These are phyloP conservation scores for Sinapis alba DNA, from an alignment of 441 rosid species.

Conservation along the genomic window DNA sequence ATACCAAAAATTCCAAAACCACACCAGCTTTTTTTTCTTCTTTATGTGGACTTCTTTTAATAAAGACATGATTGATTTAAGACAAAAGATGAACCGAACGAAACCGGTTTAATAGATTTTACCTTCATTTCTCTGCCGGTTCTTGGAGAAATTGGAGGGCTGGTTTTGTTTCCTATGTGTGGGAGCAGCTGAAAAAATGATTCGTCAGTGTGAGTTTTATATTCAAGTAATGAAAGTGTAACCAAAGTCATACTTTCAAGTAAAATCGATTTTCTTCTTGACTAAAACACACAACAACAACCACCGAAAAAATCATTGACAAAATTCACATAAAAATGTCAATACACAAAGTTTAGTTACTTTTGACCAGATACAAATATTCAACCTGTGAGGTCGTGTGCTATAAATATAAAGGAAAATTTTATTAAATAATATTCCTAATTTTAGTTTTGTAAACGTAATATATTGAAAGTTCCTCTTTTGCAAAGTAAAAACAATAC, in stretches of 20 bases:
- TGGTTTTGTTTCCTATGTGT: constrained; percentile 45
- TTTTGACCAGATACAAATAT: constrained; percentile 21
- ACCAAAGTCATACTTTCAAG: constrained; percentile 4
- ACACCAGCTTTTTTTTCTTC: constrained; percentile 25
- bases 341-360: constrained; percentile 21
- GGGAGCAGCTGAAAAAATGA: constrained; percentile 42
- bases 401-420: not conserved
- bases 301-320: not conserved
- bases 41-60: constrained; percentile 24
- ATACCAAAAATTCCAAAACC: constrained; percentile 22
- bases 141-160: constrained; percentile 74
- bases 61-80: constrained; percentile 29
- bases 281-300: constrained; percentile 11
- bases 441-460: not conserved
- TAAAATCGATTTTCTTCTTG: not conserved
- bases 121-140: constrained; percentile 89
- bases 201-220: not conserved
- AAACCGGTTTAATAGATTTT: constrained; percentile 18
- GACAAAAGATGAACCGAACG: constrained; percentile 6
- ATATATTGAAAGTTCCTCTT: not conserved
- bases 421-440: not conserved
- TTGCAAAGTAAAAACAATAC: not conserved
- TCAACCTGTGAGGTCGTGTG: constrained; percentile 19
- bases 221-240: not conserved
- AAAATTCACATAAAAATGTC: not conserved